A percentile compares a stretch with the other conserved stretches of the same genome.
phyloP scores from a whole-genome alignment of 441 rosid genomes.

The Erodium trifolium region DNA sequence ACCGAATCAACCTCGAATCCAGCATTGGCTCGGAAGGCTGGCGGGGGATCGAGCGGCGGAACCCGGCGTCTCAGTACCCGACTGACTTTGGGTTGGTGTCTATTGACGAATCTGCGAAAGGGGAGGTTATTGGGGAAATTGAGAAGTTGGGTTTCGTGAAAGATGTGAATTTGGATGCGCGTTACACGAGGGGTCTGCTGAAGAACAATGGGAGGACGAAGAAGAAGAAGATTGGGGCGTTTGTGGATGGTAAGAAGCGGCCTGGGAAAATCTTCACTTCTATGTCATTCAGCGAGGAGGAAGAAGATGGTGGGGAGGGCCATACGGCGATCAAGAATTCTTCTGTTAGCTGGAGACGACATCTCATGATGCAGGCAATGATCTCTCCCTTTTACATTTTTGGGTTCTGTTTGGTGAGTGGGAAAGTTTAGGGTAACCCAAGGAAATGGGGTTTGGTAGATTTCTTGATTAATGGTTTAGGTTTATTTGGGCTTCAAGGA shows the following conservation, averaged over 20 bases:
- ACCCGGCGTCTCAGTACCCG: slow-evolving; percentile 64
- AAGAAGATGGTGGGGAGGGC: slow-evolving; percentile 25
- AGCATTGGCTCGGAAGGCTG: slow-evolving; percentile 47
- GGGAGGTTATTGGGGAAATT: slow-evolving; percentile 46
- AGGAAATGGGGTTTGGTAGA: neutral
- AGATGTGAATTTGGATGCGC: slow-evolving; percentile 66
- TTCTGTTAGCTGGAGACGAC: slow-evolving; percentile 71
- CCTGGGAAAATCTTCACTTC: slow-evolving; percentile 86
- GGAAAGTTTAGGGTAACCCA: neutral
- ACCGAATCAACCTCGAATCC: slow-evolving; percentile 51
- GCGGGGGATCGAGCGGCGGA: slow-evolving; percentile 80
- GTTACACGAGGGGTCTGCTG: slow-evolving; percentile 62
- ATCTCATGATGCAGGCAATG: slow-evolving; percentile 59
- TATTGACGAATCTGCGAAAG: slow-evolving; percentile 42
- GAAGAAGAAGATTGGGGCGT: slow-evolving; percentile 28
- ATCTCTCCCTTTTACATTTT: neutral
- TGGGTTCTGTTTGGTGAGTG: neutral
- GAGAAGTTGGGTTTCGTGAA: slow-evolving; percentile 53
- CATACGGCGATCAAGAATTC: slow-evolving; percentile 33
- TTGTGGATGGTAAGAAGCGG: slow-evolving; percentile 58
- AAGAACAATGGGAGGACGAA: neutral
- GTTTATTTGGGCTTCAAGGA: neutral
- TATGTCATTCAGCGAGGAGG: slow-evolving; percentile 58
- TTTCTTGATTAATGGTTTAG: neutral
- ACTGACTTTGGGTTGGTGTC: slow-evolving; percentile 78